A percentile compares a stretch with the other conserved stretches of the same genome.
Conservation (phyloP, 129 eudicot genomes). For the Sambucus nigra region DNA sequence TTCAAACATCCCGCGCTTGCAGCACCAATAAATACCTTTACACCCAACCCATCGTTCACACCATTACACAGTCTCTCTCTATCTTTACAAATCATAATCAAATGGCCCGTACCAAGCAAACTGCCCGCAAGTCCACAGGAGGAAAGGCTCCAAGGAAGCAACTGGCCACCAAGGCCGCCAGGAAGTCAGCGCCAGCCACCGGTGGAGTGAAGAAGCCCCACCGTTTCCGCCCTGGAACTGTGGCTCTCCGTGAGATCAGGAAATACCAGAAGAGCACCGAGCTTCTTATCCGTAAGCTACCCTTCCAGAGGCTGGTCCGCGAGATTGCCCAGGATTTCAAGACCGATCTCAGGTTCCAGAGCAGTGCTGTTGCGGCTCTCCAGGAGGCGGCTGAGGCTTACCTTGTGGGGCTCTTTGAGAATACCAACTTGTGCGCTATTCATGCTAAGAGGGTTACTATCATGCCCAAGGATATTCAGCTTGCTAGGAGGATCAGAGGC, state of each 20-base stretch:
- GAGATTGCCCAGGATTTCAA: constrained; percentile 1
- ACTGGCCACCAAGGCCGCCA: background rate
- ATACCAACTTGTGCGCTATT: background rate
- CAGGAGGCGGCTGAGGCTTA: background rate
- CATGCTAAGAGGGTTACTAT: background rate
- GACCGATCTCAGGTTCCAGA: constrained; percentile 4
- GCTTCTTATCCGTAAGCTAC: background rate
- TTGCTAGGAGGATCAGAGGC: constrained; percentile 1
- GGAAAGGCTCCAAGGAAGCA: background rate
- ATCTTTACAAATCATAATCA: background rate
- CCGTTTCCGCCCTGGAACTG: background rate
- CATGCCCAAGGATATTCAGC: constrained; percentile 5
- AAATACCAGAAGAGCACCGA: background rate
- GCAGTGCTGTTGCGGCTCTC: background rate
- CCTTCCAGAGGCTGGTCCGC: constrained; percentile 1
- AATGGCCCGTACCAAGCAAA: background rate
- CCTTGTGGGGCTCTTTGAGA: background rate
- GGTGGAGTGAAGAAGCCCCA: background rate
- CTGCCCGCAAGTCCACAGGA: background rate
- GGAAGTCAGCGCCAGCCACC: background rate
- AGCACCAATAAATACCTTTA: background rate
- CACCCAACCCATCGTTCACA: background rate
- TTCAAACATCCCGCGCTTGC: background rate
- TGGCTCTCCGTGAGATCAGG: background rate
- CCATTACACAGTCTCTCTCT: background rate